phyloP scores from a whole-genome alignment of 2,329 filamentous ascomycete genomes.

The Penicillium aurantiogriseum region DNA sequence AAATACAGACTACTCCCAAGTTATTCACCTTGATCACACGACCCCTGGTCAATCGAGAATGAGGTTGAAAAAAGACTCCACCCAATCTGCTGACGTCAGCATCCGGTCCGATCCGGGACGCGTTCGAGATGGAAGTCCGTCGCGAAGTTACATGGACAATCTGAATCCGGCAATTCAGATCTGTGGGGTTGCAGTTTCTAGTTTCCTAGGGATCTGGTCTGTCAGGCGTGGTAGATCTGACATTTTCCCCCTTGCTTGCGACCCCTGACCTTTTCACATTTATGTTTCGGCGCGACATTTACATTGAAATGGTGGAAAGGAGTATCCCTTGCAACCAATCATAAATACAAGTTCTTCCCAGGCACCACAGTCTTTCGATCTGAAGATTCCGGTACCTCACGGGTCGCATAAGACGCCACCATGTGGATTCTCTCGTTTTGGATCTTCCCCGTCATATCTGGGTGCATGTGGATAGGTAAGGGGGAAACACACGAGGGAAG shows the following conservation, averaged over 20 bases:
- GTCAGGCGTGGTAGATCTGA: background rate
- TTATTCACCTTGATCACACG: background rate
- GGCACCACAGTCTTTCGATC: background rate
- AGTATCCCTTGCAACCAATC: slow-evolving; percentile 4
- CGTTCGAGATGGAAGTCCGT: background rate
- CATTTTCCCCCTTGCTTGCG: slow-evolving; percentile 2
- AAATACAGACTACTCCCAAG: background rate
- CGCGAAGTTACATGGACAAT: background rate
- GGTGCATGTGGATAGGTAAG: slow-evolving; percentile 14
- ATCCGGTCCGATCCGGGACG: background rate
- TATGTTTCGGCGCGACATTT: background rate
- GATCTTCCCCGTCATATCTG: slow-evolving; percentile 8
- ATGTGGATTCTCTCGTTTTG: slow-evolving; percentile 15
- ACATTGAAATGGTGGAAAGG: background rate
- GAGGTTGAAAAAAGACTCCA: background rate
- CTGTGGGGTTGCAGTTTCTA: background rate
- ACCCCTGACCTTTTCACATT: background rate
- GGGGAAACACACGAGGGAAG: background rate
- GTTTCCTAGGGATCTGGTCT: background rate
- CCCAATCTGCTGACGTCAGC: background rate
- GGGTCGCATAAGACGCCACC: background rate
- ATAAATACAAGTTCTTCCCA: background rate
- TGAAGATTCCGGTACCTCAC: background rate
- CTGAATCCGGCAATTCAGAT: background rate
- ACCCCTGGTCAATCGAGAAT: background rate